A percentile compares a stretch with the other conserved stretches of the same genome.
Conservation (phyloP, 2,329 filamentous ascomycete species). For the Emericellopsis atlantica region DNA sequence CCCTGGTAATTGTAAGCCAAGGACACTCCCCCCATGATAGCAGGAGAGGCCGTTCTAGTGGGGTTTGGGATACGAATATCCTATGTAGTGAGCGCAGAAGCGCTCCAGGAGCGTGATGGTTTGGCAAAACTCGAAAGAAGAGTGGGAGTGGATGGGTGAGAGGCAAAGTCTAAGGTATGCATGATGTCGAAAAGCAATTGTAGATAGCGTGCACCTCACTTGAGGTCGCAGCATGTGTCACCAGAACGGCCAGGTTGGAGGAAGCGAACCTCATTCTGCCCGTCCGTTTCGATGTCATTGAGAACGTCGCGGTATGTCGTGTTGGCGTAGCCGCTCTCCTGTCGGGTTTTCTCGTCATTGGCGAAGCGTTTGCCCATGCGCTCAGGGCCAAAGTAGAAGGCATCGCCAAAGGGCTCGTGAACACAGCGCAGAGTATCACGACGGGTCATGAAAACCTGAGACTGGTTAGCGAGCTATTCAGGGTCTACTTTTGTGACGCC, state of each 20-base stretch:
- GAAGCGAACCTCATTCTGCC: conserved; percentile 57
- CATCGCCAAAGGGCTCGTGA: conserved; percentile 94
- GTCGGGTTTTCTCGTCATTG: conserved; percentile 43
- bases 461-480: not conserved
- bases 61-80: no score
- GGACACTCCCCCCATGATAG: no score
- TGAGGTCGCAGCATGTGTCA: not conserved
- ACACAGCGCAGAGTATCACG: conserved; percentile 68
- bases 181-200: not conserved
- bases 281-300: conserved; percentile 47
- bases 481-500: not conserved
- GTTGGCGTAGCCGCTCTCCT: conserved; percentile 52
- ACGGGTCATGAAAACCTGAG: conserved; percentile 90
- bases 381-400: conserved; percentile 93
- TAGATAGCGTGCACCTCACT: conserved; percentile 1
- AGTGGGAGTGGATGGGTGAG: not conserved
- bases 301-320: conserved; percentile 69
- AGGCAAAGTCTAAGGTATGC: not conserved
- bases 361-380: conserved; percentile 69
- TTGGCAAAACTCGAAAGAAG: no score
- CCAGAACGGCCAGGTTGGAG: conserved; percentile 9
- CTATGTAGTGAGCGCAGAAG: no score
- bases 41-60: no score
- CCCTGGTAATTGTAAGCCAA: conserved; percentile 38
- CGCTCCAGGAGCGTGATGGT: no score